Conservation (phyloP, 768 basidiomycete genomes). For the Butyriboletus loyo region DNA sequence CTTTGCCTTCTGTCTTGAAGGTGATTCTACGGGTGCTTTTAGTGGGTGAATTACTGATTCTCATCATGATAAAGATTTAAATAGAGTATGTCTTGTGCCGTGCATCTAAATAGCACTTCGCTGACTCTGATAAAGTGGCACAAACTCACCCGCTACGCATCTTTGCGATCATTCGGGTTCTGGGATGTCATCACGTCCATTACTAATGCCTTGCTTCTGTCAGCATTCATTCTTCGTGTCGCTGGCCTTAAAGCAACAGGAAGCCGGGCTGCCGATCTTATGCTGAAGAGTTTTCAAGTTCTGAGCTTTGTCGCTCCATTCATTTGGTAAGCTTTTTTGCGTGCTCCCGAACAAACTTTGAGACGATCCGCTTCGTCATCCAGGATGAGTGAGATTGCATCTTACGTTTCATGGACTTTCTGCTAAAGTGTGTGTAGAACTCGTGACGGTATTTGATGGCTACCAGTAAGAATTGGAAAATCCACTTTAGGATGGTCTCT, state of each 20-base stretch:
- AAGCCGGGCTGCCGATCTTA: conserved; percentile 37
- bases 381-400: conserved; percentile 74
- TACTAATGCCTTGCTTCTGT: conserved; percentile 68
- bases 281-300: conserved; percentile 79
- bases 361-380: background rate
- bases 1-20: conserved; percentile 76
- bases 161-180: conserved; percentile 79
- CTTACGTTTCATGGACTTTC: background rate
- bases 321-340: conserved; percentile 61
- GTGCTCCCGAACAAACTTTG: background rate
- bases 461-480: conserved; percentile 51
- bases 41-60: conserved; percentile 39
- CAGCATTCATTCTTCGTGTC: conserved; percentile 74
- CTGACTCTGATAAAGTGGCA: conserved; percentile 47
- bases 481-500: background rate
- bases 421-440: conserved; percentile 41
- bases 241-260: conserved; percentile 43
- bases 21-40: conserved; percentile 37
- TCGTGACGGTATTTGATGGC: conserved; percentile 79
- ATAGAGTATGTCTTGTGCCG: conserved; percentile 16
- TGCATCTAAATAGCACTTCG: background rate
- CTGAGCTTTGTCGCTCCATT: conserved; percentile 85
- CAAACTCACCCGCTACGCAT: conserved; percentile 69
- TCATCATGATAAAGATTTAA: conserved; percentile 16
- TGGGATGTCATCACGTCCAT: conserved; percentile 70